These are phyloP conservation scores for Solanum lignicaule DNA, from an alignment of 257 asterid species.

Conservation along the genomic window DNA sequence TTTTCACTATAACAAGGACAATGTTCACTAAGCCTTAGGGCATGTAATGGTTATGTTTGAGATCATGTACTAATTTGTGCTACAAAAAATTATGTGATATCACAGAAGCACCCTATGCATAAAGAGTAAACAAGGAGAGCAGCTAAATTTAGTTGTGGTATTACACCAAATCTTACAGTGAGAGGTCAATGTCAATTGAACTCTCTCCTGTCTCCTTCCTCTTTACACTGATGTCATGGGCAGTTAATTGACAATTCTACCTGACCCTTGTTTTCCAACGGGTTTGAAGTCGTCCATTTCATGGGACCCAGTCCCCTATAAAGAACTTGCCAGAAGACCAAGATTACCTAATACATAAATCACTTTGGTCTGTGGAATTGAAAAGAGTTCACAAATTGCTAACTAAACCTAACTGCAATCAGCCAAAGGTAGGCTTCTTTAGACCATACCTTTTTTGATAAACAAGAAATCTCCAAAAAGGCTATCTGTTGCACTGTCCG, in stretches of 20 bases:
- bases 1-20: not conserved
- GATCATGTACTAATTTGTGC: not conserved
- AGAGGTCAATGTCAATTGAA: not conserved
- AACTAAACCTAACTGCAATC: not conserved
- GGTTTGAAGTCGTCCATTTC: not conserved
- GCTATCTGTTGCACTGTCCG: not conserved
- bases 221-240: not conserved
- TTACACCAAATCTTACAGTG: not conserved
- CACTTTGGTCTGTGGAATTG: not conserved
- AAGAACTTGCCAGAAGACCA: not conserved
- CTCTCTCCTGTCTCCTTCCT: not conserved
- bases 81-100: not conserved
- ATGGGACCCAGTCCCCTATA: not conserved
- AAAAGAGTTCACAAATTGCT: not conserved
- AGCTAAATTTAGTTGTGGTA: not conserved
- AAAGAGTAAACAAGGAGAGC: not conserved
- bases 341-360: not conserved
- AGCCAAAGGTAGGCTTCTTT: not conserved
- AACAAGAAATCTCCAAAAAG: not conserved
- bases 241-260: not conserved
- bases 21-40: not conserved
- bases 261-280: not conserved
- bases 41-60: not conserved
- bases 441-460: not conserved
- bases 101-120: not conserved